phyloP scores from a whole-genome alignment of 768 basidiomycete genomes.

The Naganishia antarctica region DNA sequence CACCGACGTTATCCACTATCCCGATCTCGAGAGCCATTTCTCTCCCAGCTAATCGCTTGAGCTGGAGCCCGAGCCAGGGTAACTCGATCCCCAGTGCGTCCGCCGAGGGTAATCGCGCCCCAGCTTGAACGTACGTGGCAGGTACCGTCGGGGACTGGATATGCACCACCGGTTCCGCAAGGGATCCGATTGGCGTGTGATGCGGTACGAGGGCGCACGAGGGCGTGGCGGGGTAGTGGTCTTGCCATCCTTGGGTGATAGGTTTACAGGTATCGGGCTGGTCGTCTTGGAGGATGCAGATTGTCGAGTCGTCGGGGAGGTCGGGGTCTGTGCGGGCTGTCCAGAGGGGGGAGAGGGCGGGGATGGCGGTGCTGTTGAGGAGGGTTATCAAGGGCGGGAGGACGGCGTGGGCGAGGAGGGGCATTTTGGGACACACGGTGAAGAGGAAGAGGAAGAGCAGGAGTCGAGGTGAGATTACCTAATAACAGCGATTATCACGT shows the following conservation, averaged over 20 bases:
- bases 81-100: constrained; percentile 37
- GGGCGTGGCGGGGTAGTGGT: background rate
- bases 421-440: background rate
- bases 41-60: constrained; percentile 35
- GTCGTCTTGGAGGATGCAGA: constrained; percentile 33
- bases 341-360: constrained; percentile 40
- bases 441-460: background rate
- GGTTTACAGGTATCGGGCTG: background rate
- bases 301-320: constrained; percentile 26
- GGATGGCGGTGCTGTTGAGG: constrained; percentile 39
- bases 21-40: constrained; percentile 40
- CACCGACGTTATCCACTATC: constrained; percentile 35
- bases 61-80: constrained; percentile 36
- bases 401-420: background rate
- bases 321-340: constrained; percentile 25
- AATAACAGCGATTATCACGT: background rate
- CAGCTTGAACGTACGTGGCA: constrained; percentile 41
- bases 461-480: background rate
- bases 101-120: constrained; percentile 31
- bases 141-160: constrained; percentile 37
- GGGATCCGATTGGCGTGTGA: background rate
- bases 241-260: background rate
- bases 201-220: background rate
- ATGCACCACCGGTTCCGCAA: constrained; percentile 37
- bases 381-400: constrained; percentile 42